Conservation (phyloP, 768 basidiomycete species). For the Mycena leptocephala region DNA sequence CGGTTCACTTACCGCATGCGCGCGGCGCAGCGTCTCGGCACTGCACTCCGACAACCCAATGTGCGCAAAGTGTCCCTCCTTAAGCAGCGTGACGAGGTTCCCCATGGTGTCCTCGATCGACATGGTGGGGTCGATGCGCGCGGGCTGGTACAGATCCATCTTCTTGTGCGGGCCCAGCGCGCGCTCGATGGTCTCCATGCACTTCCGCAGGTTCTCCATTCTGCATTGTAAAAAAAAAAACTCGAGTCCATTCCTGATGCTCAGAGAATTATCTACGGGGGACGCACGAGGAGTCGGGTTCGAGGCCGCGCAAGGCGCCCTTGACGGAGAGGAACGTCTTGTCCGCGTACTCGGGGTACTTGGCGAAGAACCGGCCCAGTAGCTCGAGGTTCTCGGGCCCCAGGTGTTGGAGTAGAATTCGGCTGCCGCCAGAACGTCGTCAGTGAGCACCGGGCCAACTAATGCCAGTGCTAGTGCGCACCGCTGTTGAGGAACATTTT, state of each 20-base stretch:
- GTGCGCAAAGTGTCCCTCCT: constrained; percentile 1
- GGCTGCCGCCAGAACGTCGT: background rate
- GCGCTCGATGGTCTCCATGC: constrained; percentile 61
- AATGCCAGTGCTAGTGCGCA: constrained; percentile 10
- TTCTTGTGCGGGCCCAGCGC: constrained; percentile 67
- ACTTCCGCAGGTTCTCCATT: constrained; percentile 37
- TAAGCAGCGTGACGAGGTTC: background rate
- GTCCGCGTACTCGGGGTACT: constrained; percentile 53
- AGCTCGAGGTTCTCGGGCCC: constrained; percentile 53
- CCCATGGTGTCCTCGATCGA: constrained; percentile 60
- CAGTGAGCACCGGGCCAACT: background rate
- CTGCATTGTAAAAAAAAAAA: background rate
- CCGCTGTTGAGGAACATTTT: constrained; percentile 66
- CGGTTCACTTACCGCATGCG: constrained; percentile 35
- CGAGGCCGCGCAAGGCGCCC: constrained; percentile 17
- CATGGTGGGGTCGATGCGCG: constrained; percentile 60
- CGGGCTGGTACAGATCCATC: constrained; percentile 74
- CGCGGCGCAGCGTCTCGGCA: constrained; percentile 41
- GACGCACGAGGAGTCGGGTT: constrained; percentile 29
- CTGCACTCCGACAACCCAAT: constrained; percentile 1
- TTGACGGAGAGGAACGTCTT: constrained; percentile 54
- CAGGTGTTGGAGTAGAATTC: background rate
- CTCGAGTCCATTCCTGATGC: no score
- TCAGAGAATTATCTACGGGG: no score
- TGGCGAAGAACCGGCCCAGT: constrained; percentile 65